Evolutionary conservation across 441 rosid genomes (phyloP), one percentile per base, ranked within the genome.

Genomic region (Sinapis alba): DNA sequence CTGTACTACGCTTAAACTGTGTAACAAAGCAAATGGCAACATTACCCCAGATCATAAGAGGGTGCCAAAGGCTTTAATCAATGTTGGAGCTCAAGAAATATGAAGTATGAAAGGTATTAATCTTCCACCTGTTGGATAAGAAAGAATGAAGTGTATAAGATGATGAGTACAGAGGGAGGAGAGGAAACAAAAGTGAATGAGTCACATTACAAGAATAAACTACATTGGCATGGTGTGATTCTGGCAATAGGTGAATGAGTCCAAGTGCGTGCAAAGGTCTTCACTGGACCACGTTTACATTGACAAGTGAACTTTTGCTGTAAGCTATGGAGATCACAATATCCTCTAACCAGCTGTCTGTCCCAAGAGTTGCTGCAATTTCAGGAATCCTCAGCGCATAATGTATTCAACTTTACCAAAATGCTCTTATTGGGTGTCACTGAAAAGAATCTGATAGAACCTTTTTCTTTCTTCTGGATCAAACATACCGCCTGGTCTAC

Each of bases 391-490:
- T 74, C 36, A 59, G 41, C 68, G 6, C 13, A 43, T 15, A 53
- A 20, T 10, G 26, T 61, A 1, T 60, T 53, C 41, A 77, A 8
- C 24, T 62, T 41, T 23, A 65, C 72, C 72, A 71, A 53, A 65
- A 32, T 65, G 36, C 36, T 67, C 32, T 68, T 62, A 78, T 13
- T 63, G 45, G 13, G 27, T 41, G 61, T 90, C 92, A 45, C 85
- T 93, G 26, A 94, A 89, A 16, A 94, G 87, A 78, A 84, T 84
- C 82, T 86, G 86, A 79, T 92, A 90, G 75, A 94, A 92, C 66
- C 94, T 80, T 72, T 88, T 89, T 60, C 98, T 86, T 78, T 90
- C 98, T 85, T 94, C 98, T 11, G 92, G 82, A 73, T 90, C 85
- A 67, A 92, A 89, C 76, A 94, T 76, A 62, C 91, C 88, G 10